A percentile compares a stretch with the other conserved stretches of the same genome.
phyloP scores from a whole-genome alignment of 495 filamentous ascomycete species.

The Friedmanniomyces endolithicus region DNA sequence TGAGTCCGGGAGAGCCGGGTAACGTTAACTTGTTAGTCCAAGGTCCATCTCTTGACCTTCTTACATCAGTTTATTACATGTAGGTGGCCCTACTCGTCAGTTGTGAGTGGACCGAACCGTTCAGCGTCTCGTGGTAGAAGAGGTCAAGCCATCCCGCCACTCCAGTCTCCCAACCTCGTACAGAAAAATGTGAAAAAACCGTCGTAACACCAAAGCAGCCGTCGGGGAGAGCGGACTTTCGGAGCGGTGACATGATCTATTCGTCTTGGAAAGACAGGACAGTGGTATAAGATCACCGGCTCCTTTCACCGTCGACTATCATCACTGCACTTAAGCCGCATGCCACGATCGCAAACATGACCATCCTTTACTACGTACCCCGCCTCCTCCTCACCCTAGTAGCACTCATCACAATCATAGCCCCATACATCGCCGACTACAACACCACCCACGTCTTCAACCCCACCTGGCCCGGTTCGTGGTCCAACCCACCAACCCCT shows the following conservation, averaged over 20 bases:
- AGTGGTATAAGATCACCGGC: background rate
- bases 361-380: background rate
- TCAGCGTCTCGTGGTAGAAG: too few species aligned
- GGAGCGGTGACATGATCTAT: background rate
- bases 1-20: too few species aligned
- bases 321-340: too few species aligned
- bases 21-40: too few species aligned
- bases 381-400: background rate
- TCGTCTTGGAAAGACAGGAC: background rate
- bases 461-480: conserved; percentile 21
- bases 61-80: too few species aligned
- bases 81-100: too few species aligned
- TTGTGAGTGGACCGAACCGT: too few species aligned
- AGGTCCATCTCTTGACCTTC: too few species aligned
- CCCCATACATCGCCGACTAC: conserved; percentile 2
- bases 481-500: background rate
- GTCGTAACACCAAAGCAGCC: too few species aligned
- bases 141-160: too few species aligned
- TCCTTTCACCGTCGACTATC: background rate
- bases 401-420: background rate
- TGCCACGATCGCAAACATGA: background rate
- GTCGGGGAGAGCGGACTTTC: background rate
- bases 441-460: conserved; percentile 26
- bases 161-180: too few species aligned
- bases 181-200: too few species aligned